Conservation (phyloP, 495 filamentous ascomycete genomes). For the Penicillium bialowiezense region DNA sequence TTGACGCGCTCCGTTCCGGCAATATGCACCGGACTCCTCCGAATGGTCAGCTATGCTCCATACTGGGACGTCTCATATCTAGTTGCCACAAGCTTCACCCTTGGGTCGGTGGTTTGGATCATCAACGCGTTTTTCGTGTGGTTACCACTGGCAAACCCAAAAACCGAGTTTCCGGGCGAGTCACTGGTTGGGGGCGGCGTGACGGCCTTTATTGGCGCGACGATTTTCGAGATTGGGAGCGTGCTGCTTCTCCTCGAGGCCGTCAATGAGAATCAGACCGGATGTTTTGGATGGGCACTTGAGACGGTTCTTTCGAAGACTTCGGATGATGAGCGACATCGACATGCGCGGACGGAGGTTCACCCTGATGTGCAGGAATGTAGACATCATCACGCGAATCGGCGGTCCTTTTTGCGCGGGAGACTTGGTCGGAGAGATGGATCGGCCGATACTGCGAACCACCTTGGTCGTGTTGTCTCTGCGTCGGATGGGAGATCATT, state of each 20-base stretch:
- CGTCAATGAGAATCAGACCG: slow-evolving; percentile 61
- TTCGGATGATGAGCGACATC: slow-evolving; percentile 4
- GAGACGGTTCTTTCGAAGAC: slow-evolving; percentile 44
- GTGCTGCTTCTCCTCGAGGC: slow-evolving; percentile 66
- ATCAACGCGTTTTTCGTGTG: slow-evolving; percentile 69
- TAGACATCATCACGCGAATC: slow-evolving; percentile 57
- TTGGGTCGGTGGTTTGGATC: slow-evolving; percentile 63
- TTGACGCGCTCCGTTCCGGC: slow-evolving; percentile 40
- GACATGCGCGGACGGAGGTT: slow-evolving; percentile 13
- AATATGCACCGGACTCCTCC: slow-evolving; percentile 43
- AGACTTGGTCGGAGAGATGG: not conserved
- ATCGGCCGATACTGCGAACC: not conserved
- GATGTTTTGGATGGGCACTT: slow-evolving; percentile 72
- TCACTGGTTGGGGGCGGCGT: slow-evolving; percentile 52
- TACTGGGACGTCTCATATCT: slow-evolving; percentile 70
- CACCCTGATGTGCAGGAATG: slow-evolving; percentile 34
- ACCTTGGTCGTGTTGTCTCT: slow-evolving; percentile 11
- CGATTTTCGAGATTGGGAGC: slow-evolving; percentile 65
- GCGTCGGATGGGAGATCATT: slow-evolving; percentile 37
- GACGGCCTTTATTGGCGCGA: slow-evolving; percentile 67
- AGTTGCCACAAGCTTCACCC: slow-evolving; percentile 62
- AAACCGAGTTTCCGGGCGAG: slow-evolving; percentile 55
- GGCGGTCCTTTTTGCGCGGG: slow-evolving; percentile 39
- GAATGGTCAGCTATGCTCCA: slow-evolving; percentile 57
- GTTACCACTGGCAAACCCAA: slow-evolving; percentile 55